Evolutionary conservation across 2,329 filamentous ascomycete species (phyloP).

Genomic region (Albophoma yamanashiensis): DNA sequence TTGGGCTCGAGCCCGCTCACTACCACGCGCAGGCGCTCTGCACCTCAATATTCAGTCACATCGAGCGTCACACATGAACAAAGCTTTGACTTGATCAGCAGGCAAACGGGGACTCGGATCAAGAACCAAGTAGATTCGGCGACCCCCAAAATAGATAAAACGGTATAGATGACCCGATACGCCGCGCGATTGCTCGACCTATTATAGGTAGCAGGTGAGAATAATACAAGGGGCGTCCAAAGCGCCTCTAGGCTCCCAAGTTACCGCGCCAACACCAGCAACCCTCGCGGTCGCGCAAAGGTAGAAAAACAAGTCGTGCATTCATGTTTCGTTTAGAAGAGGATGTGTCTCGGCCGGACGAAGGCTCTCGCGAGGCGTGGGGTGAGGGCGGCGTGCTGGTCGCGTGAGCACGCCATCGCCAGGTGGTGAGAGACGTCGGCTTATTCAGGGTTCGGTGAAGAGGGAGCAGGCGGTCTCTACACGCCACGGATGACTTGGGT

Average conservation of each 20-base stretch:
- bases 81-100: neutral
- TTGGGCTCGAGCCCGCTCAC: neutral
- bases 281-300: neutral
- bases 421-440: neutral
- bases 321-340: slow-evolving; percentile 5
- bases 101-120: neutral
- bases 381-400: neutral
- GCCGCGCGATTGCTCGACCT: slow-evolving; percentile 5
- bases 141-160: neutral
- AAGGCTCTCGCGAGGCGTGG: neutral
- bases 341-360: neutral
- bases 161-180: slow-evolving; percentile 1
- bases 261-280: slow-evolving; percentile 1
- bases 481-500: slow-evolving; percentile 91
- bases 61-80: neutral
- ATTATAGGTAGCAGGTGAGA: neutral
- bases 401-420: neutral
- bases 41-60: neutral
- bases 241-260: slow-evolving; percentile 4
- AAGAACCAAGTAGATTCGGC: neutral
- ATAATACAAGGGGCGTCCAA: slow-evolving; percentile 8
- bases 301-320: slow-evolving; percentile 6
- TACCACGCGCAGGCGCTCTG: neutral
- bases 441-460: neutral
- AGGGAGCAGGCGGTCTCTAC: slow-evolving; percentile 22